Evolutionary conservation across 768 basidiomycete genomes (phyloP), one percentile per base, ranked within the genome.

Genomic region (Lactifluus hygrophoroides): DNA sequence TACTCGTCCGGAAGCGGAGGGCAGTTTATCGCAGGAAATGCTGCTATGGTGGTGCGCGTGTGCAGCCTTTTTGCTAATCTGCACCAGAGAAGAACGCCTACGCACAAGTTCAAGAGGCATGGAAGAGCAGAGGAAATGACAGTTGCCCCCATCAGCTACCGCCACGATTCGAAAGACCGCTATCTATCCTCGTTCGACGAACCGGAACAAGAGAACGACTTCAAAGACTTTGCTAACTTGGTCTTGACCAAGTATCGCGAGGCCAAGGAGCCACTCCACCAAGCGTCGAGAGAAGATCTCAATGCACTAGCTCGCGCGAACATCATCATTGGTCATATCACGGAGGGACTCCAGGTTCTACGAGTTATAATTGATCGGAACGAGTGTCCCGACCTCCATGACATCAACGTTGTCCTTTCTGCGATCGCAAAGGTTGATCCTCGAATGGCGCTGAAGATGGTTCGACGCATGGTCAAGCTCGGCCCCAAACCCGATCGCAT

Each of bases 281-380:
- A 70, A 21, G 80, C 82, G 2, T 64, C 70, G 38, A 85, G 83
- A 69, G 70, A 66, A 49, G 71, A 73, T 51, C 66, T 89, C 58
- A 87, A 80, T 47, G 77, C 84, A 9, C 73, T 85, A 35, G 84
- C 85, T 2, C 77, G 85, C 57, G 82, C 78, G 21, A 78, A 78
- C 68, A 81, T 86, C 64, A 75, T 85, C 57, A 69, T 83, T 25
- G 83, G 80, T 21, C 67, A 76, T 46, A 67, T 76, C 61, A 48
- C 64, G 44, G 72, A 76, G 40, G 85, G 81, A 2, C 73, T 85
- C 55, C 64, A 69, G 10, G 70, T 75, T 23, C 71, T 88, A 64
- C 72, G 71, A 51, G 56, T 76, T 54, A 66, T 86, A 37, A 66
- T 80, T 40, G 62, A 68, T 23, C 79, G 81, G 49, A 69, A 66